These are phyloP conservation scores for Rubroshorea leprosula DNA, from an alignment of 345 rosid species.

Conservation along the genomic window DNA sequence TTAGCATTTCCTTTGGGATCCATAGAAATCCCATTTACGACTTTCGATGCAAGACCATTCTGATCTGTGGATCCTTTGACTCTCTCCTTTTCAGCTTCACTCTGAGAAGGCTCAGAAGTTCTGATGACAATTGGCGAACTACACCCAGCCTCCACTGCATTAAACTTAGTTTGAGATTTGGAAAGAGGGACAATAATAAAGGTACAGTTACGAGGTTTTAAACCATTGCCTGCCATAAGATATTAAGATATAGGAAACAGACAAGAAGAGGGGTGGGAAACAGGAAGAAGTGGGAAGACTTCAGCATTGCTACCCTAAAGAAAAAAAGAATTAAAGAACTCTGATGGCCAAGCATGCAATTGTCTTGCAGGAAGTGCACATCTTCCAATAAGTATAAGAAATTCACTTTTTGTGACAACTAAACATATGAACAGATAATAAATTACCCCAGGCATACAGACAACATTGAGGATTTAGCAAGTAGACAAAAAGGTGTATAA, in stretches of 20 bases:
- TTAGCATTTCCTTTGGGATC: constrained; percentile 35
- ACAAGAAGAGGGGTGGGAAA: too few species aligned
- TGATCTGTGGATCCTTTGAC: constrained; percentile 30
- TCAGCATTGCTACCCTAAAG: too few species aligned
- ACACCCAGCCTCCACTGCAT: constrained; percentile 27
- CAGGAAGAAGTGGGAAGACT: too few species aligned
- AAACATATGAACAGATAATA: neutral
- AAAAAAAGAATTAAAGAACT: too few species aligned
- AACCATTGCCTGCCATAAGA: constrained; percentile 24
- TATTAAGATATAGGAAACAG: too few species aligned
- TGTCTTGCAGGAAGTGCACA: neutral
- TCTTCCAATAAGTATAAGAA: too few species aligned
- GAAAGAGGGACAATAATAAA: constrained; percentile 20
- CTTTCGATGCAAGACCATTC: constrained; percentile 22
- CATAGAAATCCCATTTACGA: constrained; percentile 23
- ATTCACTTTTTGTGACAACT: too few species aligned
- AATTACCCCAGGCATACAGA: neutral
- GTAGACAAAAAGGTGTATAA: too few species aligned
- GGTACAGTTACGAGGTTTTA: constrained; percentile 15
- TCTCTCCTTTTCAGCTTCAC: constrained; percentile 31
- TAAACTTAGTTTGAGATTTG: constrained; percentile 30
- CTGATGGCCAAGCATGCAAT: too few species aligned
- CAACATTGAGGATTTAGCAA: neutral
- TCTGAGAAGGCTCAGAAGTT: constrained; percentile 33
- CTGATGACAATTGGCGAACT: constrained; percentile 33